Percentiles rank a stretch among this genome's conserved stretches.
Conservation (phyloP, 2,329 filamentous ascomycete genomes). For the Arachnopeziza araneosa region DNA sequence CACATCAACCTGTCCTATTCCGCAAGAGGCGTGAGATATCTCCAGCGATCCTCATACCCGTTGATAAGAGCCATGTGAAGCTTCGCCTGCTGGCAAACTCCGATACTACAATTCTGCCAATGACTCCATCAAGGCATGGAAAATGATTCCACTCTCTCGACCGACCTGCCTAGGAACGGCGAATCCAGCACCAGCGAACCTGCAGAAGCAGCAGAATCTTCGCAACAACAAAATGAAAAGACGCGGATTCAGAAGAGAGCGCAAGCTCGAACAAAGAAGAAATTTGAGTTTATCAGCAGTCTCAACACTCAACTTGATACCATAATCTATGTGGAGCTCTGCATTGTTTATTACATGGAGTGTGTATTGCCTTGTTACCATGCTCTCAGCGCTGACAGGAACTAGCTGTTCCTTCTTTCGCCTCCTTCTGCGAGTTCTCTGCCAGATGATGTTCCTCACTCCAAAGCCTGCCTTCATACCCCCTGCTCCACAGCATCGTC, state of each 20-base stretch:
- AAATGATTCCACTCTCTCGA: constrained; percentile 41
- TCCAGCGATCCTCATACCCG: background rate
- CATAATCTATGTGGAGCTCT: constrained; percentile 59
- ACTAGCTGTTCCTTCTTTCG: constrained; percentile 59
- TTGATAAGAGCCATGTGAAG: background rate
- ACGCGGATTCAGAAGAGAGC: constrained; percentile 28
- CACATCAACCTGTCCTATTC: background rate
- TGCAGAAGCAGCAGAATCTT: constrained; percentile 4
- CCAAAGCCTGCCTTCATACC: constrained; percentile 51
- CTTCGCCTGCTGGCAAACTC: background rate
- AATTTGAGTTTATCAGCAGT: constrained; percentile 49
- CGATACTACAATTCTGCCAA: background rate
- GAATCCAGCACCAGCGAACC: constrained; percentile 14
- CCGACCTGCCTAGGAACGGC: constrained; percentile 25
- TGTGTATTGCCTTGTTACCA: constrained; percentile 34
- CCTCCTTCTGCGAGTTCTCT: constrained; percentile 51
- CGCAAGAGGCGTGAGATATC: background rate
- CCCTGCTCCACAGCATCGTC: constrained; percentile 46
- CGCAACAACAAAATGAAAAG: constrained; percentile 4
- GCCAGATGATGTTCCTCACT: constrained; percentile 59
- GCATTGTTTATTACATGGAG: constrained; percentile 66
- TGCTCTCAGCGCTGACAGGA: background rate
- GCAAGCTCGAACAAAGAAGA: constrained; percentile 46
- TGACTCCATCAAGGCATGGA: constrained; percentile 1
- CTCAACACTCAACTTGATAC: constrained; percentile 57